Conservation (phyloP, 345 rosid species). For the Iberis pinnata region DNA sequence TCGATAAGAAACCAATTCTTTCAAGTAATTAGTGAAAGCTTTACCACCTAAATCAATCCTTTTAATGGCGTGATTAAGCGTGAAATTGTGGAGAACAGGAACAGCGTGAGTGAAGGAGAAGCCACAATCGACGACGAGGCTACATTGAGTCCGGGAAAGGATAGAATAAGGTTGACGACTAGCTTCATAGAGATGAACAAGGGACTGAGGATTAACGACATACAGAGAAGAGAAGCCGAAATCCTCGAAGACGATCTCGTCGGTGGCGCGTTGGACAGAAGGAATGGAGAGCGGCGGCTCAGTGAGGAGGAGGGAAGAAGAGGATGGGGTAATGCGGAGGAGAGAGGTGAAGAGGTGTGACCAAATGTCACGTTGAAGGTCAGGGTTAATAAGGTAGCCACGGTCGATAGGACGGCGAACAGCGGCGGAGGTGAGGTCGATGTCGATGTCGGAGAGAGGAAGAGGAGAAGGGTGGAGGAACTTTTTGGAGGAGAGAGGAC, state of each 20-base stretch:
- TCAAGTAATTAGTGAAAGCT: slow-evolving; percentile 83
- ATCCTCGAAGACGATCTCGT: slow-evolving; percentile 89
- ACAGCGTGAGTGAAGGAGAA: slow-evolving; percentile 83
- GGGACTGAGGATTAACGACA: slow-evolving; percentile 60
- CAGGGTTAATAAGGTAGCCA: slow-evolving; percentile 81
- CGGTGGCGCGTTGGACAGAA: slow-evolving; percentile 66
- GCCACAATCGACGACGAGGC: slow-evolving; percentile 85
- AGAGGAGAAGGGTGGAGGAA: slow-evolving; percentile 52
- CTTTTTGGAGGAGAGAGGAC: slow-evolving; percentile 72
- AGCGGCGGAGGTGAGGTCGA: slow-evolving; percentile 84
- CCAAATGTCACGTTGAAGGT: slow-evolving; percentile 88
- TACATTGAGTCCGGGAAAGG: slow-evolving; percentile 58
- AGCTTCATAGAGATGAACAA: slow-evolving; percentile 82
- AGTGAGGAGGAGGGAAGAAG: slow-evolving; percentile 69
- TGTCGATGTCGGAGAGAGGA: slow-evolving; percentile 30
- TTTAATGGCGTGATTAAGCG: slow-evolving; percentile 62
- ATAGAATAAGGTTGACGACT: slow-evolving; percentile 51
- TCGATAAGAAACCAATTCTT: slow-evolving; percentile 79
- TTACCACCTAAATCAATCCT: slow-evolving; percentile 89
- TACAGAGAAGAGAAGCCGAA: slow-evolving; percentile 64
- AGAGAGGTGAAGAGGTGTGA: slow-evolving; percentile 58
- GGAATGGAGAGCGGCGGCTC: slow-evolving; percentile 69
- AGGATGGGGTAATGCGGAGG: slow-evolving; percentile 50
- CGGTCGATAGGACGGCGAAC: slow-evolving; percentile 95
- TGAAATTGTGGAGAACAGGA: slow-evolving; percentile 69